These are phyloP conservation scores for Colletotrichum filicis DNA, from an alignment of 2,329 filamentous ascomycete genomes.

Conservation along the genomic window DNA sequence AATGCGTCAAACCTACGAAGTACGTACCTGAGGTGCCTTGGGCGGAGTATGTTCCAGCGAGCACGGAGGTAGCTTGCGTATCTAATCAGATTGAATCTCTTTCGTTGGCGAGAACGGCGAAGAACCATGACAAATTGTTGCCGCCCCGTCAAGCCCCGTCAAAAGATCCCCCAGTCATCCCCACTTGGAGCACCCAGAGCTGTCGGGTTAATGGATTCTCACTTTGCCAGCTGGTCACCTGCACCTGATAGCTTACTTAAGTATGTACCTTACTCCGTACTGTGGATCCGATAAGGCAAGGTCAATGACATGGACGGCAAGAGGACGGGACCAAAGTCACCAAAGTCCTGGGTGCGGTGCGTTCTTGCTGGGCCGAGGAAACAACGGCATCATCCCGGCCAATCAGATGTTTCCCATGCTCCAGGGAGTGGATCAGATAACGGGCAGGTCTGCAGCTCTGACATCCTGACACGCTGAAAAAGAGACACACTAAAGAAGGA, in stretches of 20 bases:
- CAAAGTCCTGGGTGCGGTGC: background rate
- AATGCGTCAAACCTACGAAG: background rate
- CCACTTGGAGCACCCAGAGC: background rate
- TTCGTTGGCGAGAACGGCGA: background rate
- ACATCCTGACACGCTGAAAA: background rate
- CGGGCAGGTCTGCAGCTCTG: background rate
- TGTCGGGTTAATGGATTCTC: background rate
- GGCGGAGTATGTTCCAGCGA: background rate
- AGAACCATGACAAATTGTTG: constrained; percentile 23
- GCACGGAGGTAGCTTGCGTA: constrained; percentile 1
- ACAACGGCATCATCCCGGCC: background rate
- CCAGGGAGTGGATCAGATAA: constrained; percentile 10
- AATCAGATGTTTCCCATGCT: background rate
- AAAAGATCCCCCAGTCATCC: background rate
- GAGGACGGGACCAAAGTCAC: background rate
- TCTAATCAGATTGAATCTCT: constrained; percentile 34
- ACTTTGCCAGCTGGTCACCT: constrained; percentile 1
- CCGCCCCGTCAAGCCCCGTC: background rate
- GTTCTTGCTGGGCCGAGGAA: constrained; percentile 3
- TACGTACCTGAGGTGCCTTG: no score
- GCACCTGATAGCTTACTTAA: background rate
- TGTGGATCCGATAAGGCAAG: background rate
- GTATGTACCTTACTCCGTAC: no score
- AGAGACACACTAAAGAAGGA: background rate
- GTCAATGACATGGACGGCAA: background rate